These are phyloP conservation scores for Jatropha curcas DNA, from an alignment of 345 rosid genomes.

Conservation along the genomic window DNA sequence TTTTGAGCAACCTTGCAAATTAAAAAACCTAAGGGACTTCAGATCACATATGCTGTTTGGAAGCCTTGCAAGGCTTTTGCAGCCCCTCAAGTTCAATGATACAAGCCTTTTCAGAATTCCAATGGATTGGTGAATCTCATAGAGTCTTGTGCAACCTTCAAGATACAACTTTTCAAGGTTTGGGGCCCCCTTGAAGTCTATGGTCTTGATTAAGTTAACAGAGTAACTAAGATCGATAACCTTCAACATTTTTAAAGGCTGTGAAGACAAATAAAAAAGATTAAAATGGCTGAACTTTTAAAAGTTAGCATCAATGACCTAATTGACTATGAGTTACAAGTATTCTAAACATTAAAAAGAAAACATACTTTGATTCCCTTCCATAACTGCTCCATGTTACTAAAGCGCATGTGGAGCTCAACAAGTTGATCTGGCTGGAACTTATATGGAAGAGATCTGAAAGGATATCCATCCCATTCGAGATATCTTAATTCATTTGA, in stretches of 20 bases:
- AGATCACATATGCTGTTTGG: slow-evolving; percentile 12
- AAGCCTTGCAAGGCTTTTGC: slow-evolving; percentile 15
- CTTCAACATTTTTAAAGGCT: slow-evolving; percentile 18
- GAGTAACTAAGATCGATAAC: slow-evolving; percentile 18
- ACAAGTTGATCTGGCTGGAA: slow-evolving; percentile 15
- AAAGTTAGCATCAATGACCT: no score
- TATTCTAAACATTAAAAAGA: no score
- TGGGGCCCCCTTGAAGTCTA: background rate
- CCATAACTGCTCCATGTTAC: slow-evolving; percentile 7
- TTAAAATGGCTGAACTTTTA: background rate
- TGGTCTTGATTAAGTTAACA: background rate
- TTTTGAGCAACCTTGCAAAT: slow-evolving; percentile 16
- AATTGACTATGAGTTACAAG: no score
- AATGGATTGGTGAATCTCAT: slow-evolving; percentile 15
- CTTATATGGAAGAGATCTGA: slow-evolving; percentile 9
- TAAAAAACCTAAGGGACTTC: background rate
- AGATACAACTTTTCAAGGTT: slow-evolving; percentile 17
- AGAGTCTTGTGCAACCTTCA: slow-evolving; percentile 10
- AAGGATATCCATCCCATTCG: slow-evolving; percentile 13
- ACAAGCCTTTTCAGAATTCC: slow-evolving; percentile 6
- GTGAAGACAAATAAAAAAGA: background rate
- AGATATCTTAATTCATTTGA: slow-evolving; percentile 15
- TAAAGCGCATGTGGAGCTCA: slow-evolving; percentile 13
- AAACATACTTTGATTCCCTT: slow-evolving; percentile 8
- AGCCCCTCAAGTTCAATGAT: background rate